phyloP scores from a whole-genome alignment of 352 stramenopile species.

The Phytophthora fragariaefolia region DNA sequence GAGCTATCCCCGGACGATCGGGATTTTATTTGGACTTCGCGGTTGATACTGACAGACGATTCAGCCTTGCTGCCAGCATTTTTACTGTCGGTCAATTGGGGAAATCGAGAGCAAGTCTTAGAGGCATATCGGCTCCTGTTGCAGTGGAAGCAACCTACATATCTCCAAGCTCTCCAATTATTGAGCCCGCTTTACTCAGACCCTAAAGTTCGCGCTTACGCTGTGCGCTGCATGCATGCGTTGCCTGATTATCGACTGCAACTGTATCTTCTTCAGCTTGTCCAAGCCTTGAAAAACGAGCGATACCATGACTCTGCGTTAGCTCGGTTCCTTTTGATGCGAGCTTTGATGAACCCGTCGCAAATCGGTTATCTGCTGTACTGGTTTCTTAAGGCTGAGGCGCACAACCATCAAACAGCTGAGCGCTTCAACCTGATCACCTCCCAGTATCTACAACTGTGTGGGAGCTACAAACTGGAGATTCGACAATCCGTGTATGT shows the following conservation, averaged over 20 bases:
- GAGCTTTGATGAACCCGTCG: constrained; percentile 70
- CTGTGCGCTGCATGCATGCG: constrained; percentile 89
- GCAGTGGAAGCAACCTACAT: constrained; percentile 80
- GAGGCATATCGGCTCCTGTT: constrained; percentile 84
- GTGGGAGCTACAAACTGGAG: constrained; percentile 86
- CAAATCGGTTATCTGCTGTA: constrained; percentile 88
- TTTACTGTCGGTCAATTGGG: constrained; percentile 88
- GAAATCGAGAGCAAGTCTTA: constrained; percentile 73
- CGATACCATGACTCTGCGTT: constrained; percentile 84
- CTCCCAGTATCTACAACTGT: constrained; percentile 88
- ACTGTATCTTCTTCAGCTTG: constrained; percentile 88
- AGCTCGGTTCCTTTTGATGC: constrained; percentile 80
- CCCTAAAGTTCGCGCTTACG: constrained; percentile 93
- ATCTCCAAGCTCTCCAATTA: constrained; percentile 88
- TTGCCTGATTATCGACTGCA: constrained; percentile 87
- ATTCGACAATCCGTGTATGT: constrained; percentile 93
- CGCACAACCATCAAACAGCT: constrained; percentile 60
- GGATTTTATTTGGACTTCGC: constrained; percentile 76
- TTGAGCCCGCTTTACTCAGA: constrained; percentile 88
- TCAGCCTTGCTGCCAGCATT: constrained; percentile 86
- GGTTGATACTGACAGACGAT: constrained; percentile 62
- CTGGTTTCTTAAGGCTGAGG: constrained; percentile 83
- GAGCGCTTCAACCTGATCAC: constrained; percentile 77
- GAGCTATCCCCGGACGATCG: constrained; percentile 64
- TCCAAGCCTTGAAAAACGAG: constrained; percentile 88